Base-by-base conservation (phyloP, 139 green algal genomes). In the Coccomyxa sp. region DNA sequence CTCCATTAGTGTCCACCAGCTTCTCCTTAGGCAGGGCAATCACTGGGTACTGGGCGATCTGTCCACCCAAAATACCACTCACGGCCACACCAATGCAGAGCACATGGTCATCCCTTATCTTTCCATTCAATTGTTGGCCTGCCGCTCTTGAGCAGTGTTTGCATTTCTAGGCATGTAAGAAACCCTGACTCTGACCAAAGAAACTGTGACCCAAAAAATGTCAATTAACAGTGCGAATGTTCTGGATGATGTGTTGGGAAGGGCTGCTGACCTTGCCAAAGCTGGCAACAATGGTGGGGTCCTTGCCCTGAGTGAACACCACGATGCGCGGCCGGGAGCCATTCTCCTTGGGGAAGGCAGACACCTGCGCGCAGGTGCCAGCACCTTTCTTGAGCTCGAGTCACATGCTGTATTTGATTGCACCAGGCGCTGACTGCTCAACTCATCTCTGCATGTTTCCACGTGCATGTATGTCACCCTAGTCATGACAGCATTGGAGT, bases 1-100 rank as follows among this genome's bases (percentile, higher is more conserved):
- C 97, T 31, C 97, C 96, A 86, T 99, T 99, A 76, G 97, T 99
- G 91, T 99, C 97, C 31, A 99, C 97, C 75, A 99, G 87, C 85
- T 97, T 87, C 77, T 98, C 93, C 80, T 94, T 91, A 57, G 87
- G 31, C 28, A 99, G 66, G 12, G 89, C 67, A 60, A 91, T 95
- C 15, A 97, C 92, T 7, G 85, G 88, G 83, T 92, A 94, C 31
- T 81, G 76, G 58, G 78, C 83, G 28, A 92, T 80, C 84, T 87
- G 80, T 74, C 77, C 28, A 45, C 7, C 51, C 31, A 80, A 27
- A 51, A 51, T 7, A 51, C 38, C 38, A 51, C 7, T 51, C 38
- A 51, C 38, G 38, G 3, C 38, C 38, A 11, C 71, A 77, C n/a
- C 71, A 11, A 25, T 25, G 21, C 7, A 71, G 18, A 71, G 21